Evolutionary conservation across 768 basidiomycete genomes (phyloP), one percentile per base, ranked within the genome.

Genomic region (Hygrocybe punicea): DNA sequence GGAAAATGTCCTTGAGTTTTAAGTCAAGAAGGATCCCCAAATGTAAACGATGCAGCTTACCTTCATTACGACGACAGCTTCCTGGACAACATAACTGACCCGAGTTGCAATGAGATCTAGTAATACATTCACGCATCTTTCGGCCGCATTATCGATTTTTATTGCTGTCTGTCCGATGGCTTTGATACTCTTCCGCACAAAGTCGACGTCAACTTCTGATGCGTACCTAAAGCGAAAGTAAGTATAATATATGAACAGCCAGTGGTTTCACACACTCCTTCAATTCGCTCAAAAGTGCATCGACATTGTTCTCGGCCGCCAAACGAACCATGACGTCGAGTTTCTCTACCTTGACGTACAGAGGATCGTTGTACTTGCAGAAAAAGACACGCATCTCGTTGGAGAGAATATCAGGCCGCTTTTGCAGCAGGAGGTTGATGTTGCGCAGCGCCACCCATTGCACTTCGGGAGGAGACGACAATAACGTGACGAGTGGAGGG

Each of bases 381-480:
- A 98, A 99, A 71, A 99, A 99, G 17, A 99, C 97, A 45, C 95
- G 83, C 92, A 99, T 95, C 72, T 99, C 96, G 72, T 91, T 97
- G 6, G 88, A 84, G 8, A 99, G 82, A 58, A 97, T 80, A 60
- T 94, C 93, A 2, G 92, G 75, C 4, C 93, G 86, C 67, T 96
- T 96, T 72, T 99, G 96, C 2, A 99, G 84, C 24, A 99, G 80
- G 25, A 99, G 84, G 66, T 98, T 98, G 76, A 98, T 93, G 67
- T 98, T 98, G 25, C 97, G 85, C 52, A 99, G 76, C 0, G 94
- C 93, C 50, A 98, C 96, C 94, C 96, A 99, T 72, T 99, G 97
- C 0, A 98, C 91, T 67, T 99, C 97, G 1, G 96, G 94, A 3
- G 94, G 93, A 1, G 95, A 93, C 1, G 96, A 97, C 2, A 99